Evolutionary conservation across 208 protist species (phyloP), one percentile per base, ranked within the genome.

Genomic region (Wallacemonas collosoma): DNA sequence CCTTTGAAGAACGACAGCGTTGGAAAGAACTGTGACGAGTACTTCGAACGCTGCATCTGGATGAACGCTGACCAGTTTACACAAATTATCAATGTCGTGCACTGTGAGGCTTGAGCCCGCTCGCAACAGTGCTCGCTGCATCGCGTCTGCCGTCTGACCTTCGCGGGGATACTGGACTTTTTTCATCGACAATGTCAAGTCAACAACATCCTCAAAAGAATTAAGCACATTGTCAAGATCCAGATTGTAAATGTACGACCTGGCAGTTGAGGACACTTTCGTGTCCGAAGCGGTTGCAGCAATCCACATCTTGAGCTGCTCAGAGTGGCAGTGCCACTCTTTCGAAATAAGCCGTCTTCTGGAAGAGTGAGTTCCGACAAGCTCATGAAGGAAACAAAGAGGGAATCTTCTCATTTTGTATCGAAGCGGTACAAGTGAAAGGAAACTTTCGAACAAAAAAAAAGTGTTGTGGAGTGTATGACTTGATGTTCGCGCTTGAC

Each of bases 231-330:
- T 65, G 11, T 73, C 61, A 6, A 77, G 14, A 62, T 71, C 53
- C 54, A 87, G 68, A 15, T 81, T 81, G 60, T 83, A 75, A 26
- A 87, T 63, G 53, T 83, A 86, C 9, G 77, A 51, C 0, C 81
- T 71, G 12, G 73, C 77, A 65, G 60, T 11, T 36, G 60, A 14
- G 17, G 4, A 36, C n/a, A 41, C 36, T 48, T 51, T 79, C 35
- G 56, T n/a, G 53, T 87, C 80, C 48, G 56, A 76, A 0, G 67
- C 38, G 35, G 83, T 63, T n/a, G 50, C 61, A 1, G 86, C 83
- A 70, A 90, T 75, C 81, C 82, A 90, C 5, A 64, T 56, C 62
- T 91, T 87, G 11, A 93, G 70, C 53, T 86, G 83, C 77, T 88
- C 85, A 6, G 83, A 84, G 72, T 93, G 88, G 39, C 81, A 76